Evolutionary conservation across 1,284 basidiomycete species (phyloP).

Genomic region (Apiotrichum mycotoxinovorans): DNA sequence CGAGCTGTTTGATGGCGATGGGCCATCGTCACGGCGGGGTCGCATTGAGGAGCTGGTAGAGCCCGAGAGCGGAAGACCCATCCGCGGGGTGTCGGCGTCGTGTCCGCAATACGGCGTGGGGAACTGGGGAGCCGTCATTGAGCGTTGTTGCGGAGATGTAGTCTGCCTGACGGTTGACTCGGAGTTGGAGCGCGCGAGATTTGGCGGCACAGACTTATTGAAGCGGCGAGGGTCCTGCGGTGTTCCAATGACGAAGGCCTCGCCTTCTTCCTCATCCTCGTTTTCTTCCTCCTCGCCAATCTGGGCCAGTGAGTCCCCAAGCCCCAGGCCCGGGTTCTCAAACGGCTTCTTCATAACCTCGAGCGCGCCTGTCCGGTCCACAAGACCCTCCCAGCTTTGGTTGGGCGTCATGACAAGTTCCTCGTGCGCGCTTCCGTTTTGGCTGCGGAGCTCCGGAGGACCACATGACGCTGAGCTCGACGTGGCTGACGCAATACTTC

Average conservation of each 20-base stretch:
- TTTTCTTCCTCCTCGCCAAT: conserved; percentile 40
- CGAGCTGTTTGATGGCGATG: background rate
- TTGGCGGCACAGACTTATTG: background rate
- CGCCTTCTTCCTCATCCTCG: conserved; percentile 29
- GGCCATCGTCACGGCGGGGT: background rate
- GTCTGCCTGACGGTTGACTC: conserved; percentile 10
- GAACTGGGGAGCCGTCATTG: background rate
- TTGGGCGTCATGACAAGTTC: conserved; percentile 47
- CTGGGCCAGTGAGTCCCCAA: conserved; percentile 25
- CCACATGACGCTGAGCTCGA: conserved; percentile 25
- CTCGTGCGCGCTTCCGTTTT: conserved; percentile 26
- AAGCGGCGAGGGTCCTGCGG: background rate
- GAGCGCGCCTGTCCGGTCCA: conserved; percentile 18
- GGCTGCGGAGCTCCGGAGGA: conserved; percentile 13
- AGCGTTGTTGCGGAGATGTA: background rate
- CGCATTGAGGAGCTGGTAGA: background rate
- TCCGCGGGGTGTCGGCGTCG: conserved; percentile 9
- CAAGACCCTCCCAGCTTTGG: conserved; percentile 44
- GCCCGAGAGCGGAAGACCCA: background rate
- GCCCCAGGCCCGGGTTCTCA: conserved; percentile 5
- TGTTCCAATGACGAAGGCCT: conserved; percentile 10
- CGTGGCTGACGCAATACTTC: conserved; percentile 37
- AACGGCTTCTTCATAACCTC: conserved; percentile 4
- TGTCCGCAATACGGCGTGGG: background rate
- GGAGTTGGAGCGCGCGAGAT: conserved; percentile 14